A percentile compares a stretch with the other conserved stretches of the same genome.
phyloP scores from a whole-genome alignment of 805 yeast genomes.

The Maudiozyma turicensis region DNA sequence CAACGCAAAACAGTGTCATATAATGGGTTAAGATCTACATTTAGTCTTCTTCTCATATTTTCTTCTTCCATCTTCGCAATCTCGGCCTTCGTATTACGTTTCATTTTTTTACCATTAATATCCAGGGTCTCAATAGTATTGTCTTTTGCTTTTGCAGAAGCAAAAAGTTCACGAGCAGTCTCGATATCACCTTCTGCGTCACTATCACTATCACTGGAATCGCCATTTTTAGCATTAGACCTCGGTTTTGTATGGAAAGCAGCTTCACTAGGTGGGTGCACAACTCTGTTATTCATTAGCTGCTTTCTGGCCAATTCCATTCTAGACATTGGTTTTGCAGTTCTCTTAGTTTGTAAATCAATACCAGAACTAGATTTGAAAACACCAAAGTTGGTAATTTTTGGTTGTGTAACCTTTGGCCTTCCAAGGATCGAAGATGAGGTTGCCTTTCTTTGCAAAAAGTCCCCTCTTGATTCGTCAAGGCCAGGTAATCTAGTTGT shows the following conservation, averaged over 20 bases:
- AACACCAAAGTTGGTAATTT: slow-evolving; percentile 32
- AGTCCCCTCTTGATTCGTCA: slow-evolving; percentile 24
- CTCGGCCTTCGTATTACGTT: slow-evolving; percentile 32
- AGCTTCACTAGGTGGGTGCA: slow-evolving; percentile 41
- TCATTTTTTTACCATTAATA: slow-evolving; percentile 32
- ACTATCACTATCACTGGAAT: slow-evolving; percentile 32
- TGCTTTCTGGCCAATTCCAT: slow-evolving; percentile 33
- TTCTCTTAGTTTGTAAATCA: slow-evolving; percentile 14
- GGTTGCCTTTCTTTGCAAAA: slow-evolving; percentile 25
- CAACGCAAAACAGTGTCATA: slow-evolving; percentile 63
- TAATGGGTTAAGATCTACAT: slow-evolving; percentile 68
- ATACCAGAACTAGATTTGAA: slow-evolving; percentile 22
- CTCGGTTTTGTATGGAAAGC: slow-evolving; percentile 37
- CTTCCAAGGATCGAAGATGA: slow-evolving; percentile 23
- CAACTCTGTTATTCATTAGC: slow-evolving; percentile 22
- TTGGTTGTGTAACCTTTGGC: slow-evolving; percentile 28
- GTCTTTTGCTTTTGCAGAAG: slow-evolving; percentile 24
- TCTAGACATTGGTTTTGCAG: slow-evolving; percentile 27
- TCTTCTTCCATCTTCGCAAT: slow-evolving; percentile 53
- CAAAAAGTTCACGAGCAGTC: slow-evolving; percentile 29
- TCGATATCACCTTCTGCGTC: slow-evolving; percentile 34
- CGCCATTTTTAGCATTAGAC: slow-evolving; percentile 13
- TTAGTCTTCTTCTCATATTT: slow-evolving; percentile 66
- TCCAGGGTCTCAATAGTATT: slow-evolving; percentile 31
- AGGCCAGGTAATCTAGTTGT: not conserved